Base-by-base conservation (phyloP, 768 basidiomycete genomes). In the Boletus rubroflammeus region DNA sequence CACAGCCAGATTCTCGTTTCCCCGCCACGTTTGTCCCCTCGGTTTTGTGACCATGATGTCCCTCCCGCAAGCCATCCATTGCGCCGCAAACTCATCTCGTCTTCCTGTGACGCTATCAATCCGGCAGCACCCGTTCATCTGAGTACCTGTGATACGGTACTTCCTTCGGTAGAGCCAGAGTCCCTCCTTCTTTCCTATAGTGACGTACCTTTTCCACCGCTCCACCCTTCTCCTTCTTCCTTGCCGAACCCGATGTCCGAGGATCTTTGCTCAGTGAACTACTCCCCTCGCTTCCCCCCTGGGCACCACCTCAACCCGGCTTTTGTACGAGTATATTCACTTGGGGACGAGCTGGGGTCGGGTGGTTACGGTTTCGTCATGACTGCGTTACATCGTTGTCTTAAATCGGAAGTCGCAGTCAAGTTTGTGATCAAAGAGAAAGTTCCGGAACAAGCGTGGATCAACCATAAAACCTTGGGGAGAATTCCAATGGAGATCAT, bases 281-380 rank as follows among this genome's bases (percentile, higher is more conserved):
- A 79, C 58, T 81, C 80, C 14, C 71, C 70, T 31, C 78, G 77
- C 21, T 91, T 93, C 63, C 83, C 85, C 1, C 62, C 67, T 5
- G 79, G 77, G 1, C 88, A 93, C 67, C 64, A 65, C 34, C 78
- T 93, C 44, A 76, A 85, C 62, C 64, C 77, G 6, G 73, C 75
- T 41, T 93, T 93, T 61, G 81, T 81, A 45, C 73, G 71, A 39
- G 65, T 64, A 44, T 92, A 90, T 62, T 67, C 75, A 35, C 81
- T 90, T 23, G 81, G 79, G 35, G 89, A 88, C 59, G 86, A 91
- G 67, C 78, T 98, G 25, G 95, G 95, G 39, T 84, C 85, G 10
- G 95, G 95, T 41, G 94, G 94, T 17, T 98, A 94, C 67, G 94
- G 94, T 2, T 97, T 98, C 67, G 95, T 98, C 26, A 90, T 96